A percentile compares a stretch with the other conserved stretches of the same genome.
phyloP scores from a whole-genome alignment of 345 rosid species.

The Syzygium aqueum region DNA sequence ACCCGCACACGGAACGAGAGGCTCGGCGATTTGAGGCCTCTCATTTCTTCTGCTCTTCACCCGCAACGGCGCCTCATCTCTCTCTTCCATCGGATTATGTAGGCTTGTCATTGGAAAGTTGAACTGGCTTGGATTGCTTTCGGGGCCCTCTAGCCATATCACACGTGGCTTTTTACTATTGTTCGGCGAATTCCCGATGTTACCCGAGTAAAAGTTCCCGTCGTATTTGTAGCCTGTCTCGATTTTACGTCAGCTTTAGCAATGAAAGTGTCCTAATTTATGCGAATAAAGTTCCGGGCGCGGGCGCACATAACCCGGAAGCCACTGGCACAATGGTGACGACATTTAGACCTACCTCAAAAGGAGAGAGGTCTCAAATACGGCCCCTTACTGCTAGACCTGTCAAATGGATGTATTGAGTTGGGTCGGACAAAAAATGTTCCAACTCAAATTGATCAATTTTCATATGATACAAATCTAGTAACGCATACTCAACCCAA shows the following conservation, averaged over 20 bases:
- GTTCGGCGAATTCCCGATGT: background rate
- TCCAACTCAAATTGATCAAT: too few relatives aligned
- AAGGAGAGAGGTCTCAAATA: background rate
- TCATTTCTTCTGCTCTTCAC: background rate
- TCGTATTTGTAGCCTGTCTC: background rate
- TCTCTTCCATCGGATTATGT: background rate
- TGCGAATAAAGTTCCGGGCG: background rate
- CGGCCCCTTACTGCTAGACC: background rate
- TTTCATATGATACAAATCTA: too few relatives aligned
- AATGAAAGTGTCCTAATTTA: background rate
- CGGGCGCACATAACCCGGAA: background rate
- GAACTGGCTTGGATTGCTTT: background rate
- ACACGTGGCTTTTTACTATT: background rate
- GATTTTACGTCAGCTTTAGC: background rate
- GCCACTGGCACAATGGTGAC: background rate
- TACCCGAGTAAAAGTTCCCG: background rate
- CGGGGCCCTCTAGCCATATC: background rate
- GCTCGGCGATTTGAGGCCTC: constrained; percentile 7
- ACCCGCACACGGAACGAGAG: background rate
- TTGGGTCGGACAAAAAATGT: too few relatives aligned
- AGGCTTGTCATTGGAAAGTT: constrained; percentile 1
- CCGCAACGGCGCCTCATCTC: background rate
- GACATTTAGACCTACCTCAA: background rate
- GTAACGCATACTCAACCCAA: too few relatives aligned
- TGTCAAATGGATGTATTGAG: too few relatives aligned